Evolutionary conservation across 805 yeast genomes (phyloP).

Genomic region (Torulaspora indica): DNA sequence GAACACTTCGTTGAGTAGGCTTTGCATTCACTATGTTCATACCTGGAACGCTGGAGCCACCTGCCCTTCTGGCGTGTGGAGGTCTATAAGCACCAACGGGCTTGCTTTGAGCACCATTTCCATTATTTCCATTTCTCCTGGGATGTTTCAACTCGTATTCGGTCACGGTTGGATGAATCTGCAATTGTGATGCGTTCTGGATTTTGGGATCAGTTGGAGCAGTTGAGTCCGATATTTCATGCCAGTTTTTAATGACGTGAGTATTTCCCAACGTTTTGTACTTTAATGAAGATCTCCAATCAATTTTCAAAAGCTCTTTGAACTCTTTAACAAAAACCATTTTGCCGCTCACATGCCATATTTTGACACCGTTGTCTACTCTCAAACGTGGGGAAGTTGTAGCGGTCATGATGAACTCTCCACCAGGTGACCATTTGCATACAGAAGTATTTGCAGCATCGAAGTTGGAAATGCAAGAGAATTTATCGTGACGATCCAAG

Average conservation of each 20-base stretch:
- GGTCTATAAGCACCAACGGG: slow-evolving; percentile 93
- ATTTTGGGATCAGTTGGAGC: slow-evolving; percentile 48
- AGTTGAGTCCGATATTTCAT: slow-evolving; percentile 34
- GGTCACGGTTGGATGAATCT: slow-evolving; percentile 66
- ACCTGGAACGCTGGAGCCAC: slow-evolving; percentile 28
- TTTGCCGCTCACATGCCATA: slow-evolving; percentile 89
- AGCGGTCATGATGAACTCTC: slow-evolving; percentile 87
- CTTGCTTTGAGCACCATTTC: slow-evolving; percentile 40
- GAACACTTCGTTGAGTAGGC: slow-evolving; percentile 40
- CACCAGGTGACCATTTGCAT: slow-evolving; percentile 98
- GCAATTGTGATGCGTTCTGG: slow-evolving; percentile 44
- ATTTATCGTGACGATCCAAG: slow-evolving; percentile 84
- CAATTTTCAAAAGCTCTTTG: slow-evolving; percentile 71
- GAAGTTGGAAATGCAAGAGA: slow-evolving; percentile 70
- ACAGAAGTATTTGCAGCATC: slow-evolving; percentile 94
- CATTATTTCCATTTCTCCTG: slow-evolving; percentile 26
- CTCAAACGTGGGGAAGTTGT: slow-evolving; percentile 95
- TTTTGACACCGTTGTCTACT: slow-evolving; percentile 90
- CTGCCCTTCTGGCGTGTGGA: slow-evolving; percentile 80
- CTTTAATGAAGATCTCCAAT: slow-evolving; percentile 64
- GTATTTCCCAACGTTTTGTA: slow-evolving; percentile 28
- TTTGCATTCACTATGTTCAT: slow-evolving; percentile 27
- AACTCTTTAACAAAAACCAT: slow-evolving; percentile 74
- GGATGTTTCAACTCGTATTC: slow-evolving; percentile 44
- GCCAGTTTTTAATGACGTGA: slow-evolving; percentile 35